Evolutionary conservation across 2,329 filamentous ascomycete genomes (phyloP).

Genomic region (Aspergillus sergii): DNA sequence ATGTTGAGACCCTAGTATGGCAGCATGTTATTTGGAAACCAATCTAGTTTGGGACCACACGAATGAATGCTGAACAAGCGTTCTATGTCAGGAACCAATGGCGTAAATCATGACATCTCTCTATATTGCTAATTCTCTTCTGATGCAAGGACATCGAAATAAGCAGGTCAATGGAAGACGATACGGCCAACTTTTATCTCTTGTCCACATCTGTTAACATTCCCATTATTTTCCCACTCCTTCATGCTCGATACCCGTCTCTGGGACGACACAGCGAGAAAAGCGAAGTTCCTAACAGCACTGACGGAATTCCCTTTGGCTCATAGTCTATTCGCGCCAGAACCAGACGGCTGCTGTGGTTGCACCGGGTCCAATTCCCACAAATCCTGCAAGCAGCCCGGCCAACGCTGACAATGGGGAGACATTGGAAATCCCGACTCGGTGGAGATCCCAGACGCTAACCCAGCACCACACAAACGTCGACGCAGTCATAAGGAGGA

Average conservation of each 20-base stretch:
- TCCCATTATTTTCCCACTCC: neutral
- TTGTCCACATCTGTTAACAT: neutral
- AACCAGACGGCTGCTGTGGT: neutral
- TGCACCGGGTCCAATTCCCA: neutral
- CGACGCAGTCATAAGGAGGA: neutral
- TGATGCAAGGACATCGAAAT: neutral
- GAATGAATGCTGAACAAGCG: neutral
- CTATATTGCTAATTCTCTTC: neutral
- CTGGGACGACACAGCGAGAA: neutral
- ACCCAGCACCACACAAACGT: neutral
- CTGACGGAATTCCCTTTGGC: neutral
- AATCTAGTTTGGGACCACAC: neutral
- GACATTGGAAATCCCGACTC: neutral
- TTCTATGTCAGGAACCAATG: neutral
- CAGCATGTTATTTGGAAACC: slow-evolving; percentile 2
- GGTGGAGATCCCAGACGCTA: neutral
- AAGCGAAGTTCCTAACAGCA: neutral
- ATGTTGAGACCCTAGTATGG: neutral
- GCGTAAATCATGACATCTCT: neutral
- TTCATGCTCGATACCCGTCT: neutral
- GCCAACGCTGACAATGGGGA: neutral
- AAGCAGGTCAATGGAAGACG: neutral
- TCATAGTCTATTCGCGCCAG: neutral
- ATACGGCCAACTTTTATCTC: neutral
- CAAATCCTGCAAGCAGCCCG: neutral